Evolutionary conservation across 768 basidiomycete genomes (phyloP).

Genomic region (Austroboletus eburneus): DNA sequence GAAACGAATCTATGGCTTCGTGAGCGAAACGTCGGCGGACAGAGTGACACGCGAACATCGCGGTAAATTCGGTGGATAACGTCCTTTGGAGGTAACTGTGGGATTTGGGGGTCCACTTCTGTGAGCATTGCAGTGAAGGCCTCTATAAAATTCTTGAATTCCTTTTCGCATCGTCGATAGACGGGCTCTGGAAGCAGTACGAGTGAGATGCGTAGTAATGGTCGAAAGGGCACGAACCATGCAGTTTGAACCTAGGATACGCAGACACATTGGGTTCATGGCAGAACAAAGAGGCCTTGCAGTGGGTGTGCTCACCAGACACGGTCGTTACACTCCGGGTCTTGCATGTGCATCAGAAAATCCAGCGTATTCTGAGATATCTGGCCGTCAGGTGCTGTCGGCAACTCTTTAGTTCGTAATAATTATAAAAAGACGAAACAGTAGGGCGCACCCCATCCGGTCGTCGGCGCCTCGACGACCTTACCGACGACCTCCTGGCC

Average conservation of each 20-base stretch:
- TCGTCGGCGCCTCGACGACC: constrained; percentile 78
- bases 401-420: background rate
- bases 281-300: background rate
- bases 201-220: too few relatives aligned
- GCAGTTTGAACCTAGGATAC: constrained; percentile 71
- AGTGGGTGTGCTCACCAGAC: constrained; percentile 52
- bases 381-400: constrained; percentile 73
- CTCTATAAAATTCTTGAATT: constrained; percentile 85
- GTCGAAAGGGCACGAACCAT: too few relatives aligned
- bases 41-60: constrained; percentile 49
- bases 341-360: constrained; percentile 65
- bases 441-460: constrained; percentile 60
- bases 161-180: constrained; percentile 63
- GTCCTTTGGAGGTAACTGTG: constrained; percentile 86
- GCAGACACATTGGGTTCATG: background rate
- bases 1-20: constrained; percentile 63
- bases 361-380: constrained; percentile 83
- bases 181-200: constrained; percentile 19
- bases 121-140: constrained; percentile 61
- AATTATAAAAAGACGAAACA: background rate
- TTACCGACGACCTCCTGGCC: constrained; percentile 70
- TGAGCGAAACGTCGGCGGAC: background rate
- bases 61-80: constrained; percentile 91
- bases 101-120: constrained; percentile 78
- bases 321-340: constrained; percentile 79